Percentiles rank a stretch among this genome's conserved stretches.
These are phyloP conservation scores for Phaseolus lunatus DNA, from an alignment of 306 rosid species.

Conservation along the genomic window DNA sequence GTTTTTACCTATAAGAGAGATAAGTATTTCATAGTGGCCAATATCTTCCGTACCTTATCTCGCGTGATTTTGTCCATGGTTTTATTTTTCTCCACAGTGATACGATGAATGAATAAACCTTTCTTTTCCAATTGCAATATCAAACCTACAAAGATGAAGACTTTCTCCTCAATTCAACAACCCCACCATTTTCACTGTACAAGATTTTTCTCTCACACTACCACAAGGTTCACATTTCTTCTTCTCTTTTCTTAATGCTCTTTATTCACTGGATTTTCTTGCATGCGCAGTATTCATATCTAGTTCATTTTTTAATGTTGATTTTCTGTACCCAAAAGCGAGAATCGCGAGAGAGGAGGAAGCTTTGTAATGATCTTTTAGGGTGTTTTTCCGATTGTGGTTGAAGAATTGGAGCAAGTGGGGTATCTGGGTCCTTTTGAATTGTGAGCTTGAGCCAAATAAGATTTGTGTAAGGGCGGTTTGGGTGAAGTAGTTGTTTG, in stretches of 20 bases:
- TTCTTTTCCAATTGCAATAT: not conserved
- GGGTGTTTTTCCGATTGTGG: not conserved
- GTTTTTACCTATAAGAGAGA: too few species aligned
- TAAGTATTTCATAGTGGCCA: too few species aligned
- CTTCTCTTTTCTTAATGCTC: constrained; percentile 1
- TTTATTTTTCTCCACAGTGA: not conserved
- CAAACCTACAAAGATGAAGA: not conserved
- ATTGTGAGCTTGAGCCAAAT: constrained; percentile 1
- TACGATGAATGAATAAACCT: not conserved
- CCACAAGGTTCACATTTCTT: constrained; percentile 39
- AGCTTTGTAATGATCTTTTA: not conserved
- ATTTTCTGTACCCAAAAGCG: not conserved
- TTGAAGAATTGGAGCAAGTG: constrained; percentile 1
- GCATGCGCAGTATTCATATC: not conserved
- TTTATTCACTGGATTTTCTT: not conserved
- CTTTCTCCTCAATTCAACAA: constrained; percentile 27
- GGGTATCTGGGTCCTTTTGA: constrained; percentile 19
- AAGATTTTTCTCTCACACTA: constrained; percentile 10
- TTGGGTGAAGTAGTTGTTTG: not conserved
- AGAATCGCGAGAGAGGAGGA: not conserved
- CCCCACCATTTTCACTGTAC: constrained; percentile 32
- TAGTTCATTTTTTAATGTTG: not conserved
- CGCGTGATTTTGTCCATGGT: not conserved
- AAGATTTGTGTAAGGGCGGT: not conserved
- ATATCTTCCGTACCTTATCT: too few species aligned